Evolutionary conservation across 805 yeast genomes (phyloP).

Genomic region (Saccharomycopsis malanga): DNA sequence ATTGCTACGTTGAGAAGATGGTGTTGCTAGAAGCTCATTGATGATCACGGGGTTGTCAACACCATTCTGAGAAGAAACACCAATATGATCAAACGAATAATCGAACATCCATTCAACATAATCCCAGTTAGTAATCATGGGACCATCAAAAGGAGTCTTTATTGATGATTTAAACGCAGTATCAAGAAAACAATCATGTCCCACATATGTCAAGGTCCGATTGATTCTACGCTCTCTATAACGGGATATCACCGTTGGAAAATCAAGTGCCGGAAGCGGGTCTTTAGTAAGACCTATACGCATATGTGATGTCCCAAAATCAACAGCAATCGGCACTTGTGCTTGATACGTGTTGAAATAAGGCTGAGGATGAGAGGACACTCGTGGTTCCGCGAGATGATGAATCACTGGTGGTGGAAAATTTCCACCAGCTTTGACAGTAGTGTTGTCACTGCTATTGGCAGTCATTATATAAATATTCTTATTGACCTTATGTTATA

Average conservation of each 20-base stretch:
- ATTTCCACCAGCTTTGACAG: too few species aligned
- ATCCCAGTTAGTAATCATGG: constrained; percentile 89
- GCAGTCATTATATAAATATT: too few species aligned
- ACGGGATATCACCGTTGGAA: constrained; percentile 63
- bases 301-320: constrained; percentile 62
- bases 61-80: constrained; percentile 46
- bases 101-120: constrained; percentile 75
- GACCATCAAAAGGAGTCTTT: constrained; percentile 81
- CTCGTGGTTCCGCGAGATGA: constrained; percentile 5
- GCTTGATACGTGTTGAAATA: constrained; percentile 41
- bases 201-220: constrained; percentile 62
- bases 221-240: constrained; percentile 71
- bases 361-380: constrained; percentile 4
- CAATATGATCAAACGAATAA: constrained; percentile 72
- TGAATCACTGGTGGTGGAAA: constrained; percentile 12
- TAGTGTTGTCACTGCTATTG: too few species aligned
- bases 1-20: constrained; percentile 60
- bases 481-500: too few species aligned
- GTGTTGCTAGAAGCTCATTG: constrained; percentile 70
- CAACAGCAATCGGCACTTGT: constrained; percentile 78
- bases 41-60: constrained; percentile 76
- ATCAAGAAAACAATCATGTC: constrained; percentile 75
- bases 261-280: constrained; percentile 48
- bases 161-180: constrained; percentile 59
- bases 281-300: constrained; percentile 53